Evolutionary conservation across 495 filamentous ascomycete genomes (phyloP).

Genomic region (Saxispiralis lemnorum): DNA sequence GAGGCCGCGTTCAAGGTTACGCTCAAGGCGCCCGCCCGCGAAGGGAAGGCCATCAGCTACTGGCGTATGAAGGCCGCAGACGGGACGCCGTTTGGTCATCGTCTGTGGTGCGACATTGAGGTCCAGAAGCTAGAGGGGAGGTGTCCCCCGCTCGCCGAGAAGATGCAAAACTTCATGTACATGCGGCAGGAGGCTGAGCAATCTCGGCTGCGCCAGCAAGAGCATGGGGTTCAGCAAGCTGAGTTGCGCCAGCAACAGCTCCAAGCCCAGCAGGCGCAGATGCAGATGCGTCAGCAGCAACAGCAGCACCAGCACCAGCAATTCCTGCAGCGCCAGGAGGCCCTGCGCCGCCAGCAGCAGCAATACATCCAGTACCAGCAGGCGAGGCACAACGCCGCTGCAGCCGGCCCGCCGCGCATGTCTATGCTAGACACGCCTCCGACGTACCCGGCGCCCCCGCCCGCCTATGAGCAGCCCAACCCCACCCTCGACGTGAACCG

Average conservation of each 20-base stretch:
- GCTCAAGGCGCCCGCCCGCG: slow-evolving; percentile 57
- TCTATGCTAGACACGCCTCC: too few relatives aligned
- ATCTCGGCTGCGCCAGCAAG: not conserved
- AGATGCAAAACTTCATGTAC: too few relatives aligned
- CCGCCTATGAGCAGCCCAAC: slow-evolving; percentile 5
- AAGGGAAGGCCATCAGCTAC: slow-evolving; percentile 72
- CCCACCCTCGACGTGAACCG: not conserved
- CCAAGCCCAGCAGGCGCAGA: not conserved
- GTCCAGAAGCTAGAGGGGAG: slow-evolving; percentile 24
- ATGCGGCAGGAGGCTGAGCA: slow-evolving; percentile 1
- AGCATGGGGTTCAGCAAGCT: too few relatives aligned
- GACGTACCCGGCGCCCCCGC: not conserved
- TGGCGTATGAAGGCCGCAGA: slow-evolving; percentile 81
- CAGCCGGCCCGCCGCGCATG: not conserved
- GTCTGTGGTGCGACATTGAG: slow-evolving; percentile 83
- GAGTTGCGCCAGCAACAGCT: slow-evolving; percentile 4
- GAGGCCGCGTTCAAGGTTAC: slow-evolving; percentile 64
- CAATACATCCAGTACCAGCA: slow-evolving; percentile 1
- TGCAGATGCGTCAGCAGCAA: too few relatives aligned
- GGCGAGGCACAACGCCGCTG: not conserved
- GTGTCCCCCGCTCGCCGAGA: too few relatives aligned
- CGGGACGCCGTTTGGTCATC: slow-evolving; percentile 72
- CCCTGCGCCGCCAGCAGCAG: slow-evolving; percentile 2
- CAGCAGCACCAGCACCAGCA: too few relatives aligned
- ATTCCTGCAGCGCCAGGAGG: not conserved